A percentile compares a stretch with the other conserved stretches of the same genome.
These are phyloP conservation scores for Puccinia horiana DNA, from an alignment of 1,284 basidiomycete genomes.

Conservation along the genomic window DNA sequence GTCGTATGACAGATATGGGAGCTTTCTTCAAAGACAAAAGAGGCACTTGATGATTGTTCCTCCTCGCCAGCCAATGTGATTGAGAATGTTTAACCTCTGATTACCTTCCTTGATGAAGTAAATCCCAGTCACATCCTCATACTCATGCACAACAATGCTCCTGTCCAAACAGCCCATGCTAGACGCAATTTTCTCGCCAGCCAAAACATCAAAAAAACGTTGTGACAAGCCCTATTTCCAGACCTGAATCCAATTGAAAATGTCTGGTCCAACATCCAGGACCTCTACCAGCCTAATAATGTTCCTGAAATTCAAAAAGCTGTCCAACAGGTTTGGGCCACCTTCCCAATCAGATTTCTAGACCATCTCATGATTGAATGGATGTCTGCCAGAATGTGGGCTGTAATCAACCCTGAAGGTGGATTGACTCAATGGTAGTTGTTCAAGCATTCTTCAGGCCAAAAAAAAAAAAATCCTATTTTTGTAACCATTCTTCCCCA, in stretches of 20 bases:
- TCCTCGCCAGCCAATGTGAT: neutral
- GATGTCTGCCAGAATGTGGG: slow-evolving; percentile 6
- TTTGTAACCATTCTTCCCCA: too few relatives aligned
- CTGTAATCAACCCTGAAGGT: too few relatives aligned
- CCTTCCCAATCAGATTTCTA: neutral
- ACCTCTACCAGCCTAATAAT: neutral
- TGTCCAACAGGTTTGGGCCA: neutral
- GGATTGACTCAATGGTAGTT: too few relatives aligned
- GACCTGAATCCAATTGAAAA: slow-evolving; percentile 49
- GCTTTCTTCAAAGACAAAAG: neutral
- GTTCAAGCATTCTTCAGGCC: too few relatives aligned
- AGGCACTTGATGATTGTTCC: neutral
- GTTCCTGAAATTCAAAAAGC: neutral
- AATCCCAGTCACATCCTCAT: neutral
- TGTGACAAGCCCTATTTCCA: slow-evolving; percentile 27
- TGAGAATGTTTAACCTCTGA: neutral
- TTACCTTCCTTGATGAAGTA: neutral
- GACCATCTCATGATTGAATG: neutral
- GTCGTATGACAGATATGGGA: neutral
- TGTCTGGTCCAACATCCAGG: neutral
- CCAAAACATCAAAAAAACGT: neutral
- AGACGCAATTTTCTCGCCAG: neutral
- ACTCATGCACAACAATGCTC: neutral
- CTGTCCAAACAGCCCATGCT: slow-evolving; percentile 1
- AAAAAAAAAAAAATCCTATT: too few relatives aligned